Percentiles rank a stretch among this genome's conserved stretches.
Evolutionary conservation across 352 stramenopile species (phyloP).

Genomic region (Phytophthora agathidicida): DNA sequence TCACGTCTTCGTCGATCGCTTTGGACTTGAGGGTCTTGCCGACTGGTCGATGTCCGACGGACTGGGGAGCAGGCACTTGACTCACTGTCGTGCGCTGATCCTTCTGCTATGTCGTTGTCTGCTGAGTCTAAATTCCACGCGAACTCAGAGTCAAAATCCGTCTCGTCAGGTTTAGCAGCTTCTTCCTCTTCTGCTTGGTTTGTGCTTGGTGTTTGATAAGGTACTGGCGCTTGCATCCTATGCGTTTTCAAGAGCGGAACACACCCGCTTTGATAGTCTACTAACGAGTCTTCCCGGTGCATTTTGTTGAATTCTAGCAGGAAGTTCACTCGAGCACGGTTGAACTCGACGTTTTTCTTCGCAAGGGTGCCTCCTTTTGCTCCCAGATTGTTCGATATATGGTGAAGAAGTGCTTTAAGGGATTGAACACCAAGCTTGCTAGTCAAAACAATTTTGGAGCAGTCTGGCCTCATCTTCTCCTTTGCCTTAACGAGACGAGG

Average conservation of each 20-base stretch:
- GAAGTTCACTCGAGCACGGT: conserved; percentile 44
- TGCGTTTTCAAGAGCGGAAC: conserved; percentile 8
- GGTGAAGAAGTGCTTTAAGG: conserved; percentile 66
- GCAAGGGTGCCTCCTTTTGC: conserved; percentile 16
- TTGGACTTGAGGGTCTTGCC: conserved; percentile 10
- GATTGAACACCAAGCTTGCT: conserved; percentile 44
- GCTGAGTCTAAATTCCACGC: conserved; percentile 21
- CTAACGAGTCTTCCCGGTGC: conserved; percentile 57
- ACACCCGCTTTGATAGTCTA: conserved; percentile 61
- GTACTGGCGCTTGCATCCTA: not conserved
- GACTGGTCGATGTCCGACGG: not conserved
- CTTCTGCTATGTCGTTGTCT: conserved; percentile 9
- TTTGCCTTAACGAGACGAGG: conserved; percentile 42
- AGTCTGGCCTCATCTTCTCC: conserved; percentile 14
- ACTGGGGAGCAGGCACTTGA: conserved; percentile 17
- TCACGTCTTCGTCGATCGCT: conserved; percentile 13
- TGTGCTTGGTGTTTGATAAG: not conserved
- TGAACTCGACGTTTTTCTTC: conserved; percentile 56
- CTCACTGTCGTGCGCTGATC: conserved; percentile 17
- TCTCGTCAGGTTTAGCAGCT: conserved; percentile 8
- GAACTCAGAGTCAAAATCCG: conserved; percentile 22
- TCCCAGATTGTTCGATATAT: conserved; percentile 52
- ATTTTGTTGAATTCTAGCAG: conserved; percentile 62
- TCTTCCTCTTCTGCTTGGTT: conserved; percentile 29
- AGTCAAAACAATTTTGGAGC: not conserved